Evolutionary conservation across 140 eudicot species (phyloP).

Genomic region (Senecio squalidus): DNA sequence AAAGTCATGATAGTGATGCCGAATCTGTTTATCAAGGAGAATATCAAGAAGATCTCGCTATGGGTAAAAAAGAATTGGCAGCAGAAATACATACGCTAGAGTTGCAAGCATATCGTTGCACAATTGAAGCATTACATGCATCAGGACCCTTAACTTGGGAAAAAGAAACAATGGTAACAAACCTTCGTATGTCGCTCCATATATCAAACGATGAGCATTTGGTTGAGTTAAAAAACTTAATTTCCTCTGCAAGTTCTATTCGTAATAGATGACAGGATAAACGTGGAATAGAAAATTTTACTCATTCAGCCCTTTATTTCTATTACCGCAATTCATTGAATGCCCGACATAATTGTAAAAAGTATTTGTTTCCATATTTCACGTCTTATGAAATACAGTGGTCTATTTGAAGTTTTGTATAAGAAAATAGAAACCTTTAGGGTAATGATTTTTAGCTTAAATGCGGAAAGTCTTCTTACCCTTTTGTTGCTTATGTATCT

Average conservation of each 20-base stretch:
- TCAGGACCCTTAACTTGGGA: slow-evolving; percentile 98
- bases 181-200: slow-evolving; percentile 81
- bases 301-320: not conserved
- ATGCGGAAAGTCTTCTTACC: not conserved
- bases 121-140: slow-evolving; percentile 83
- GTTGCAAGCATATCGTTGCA: slow-evolving; percentile 84
- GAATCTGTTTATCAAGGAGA: slow-evolving; percentile 54
- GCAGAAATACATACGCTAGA: slow-evolving; percentile 72
- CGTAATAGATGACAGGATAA: slow-evolving; percentile 47
- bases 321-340: slow-evolving; percentile 11
- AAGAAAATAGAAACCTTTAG: slow-evolving; percentile 8
- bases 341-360: slow-evolving; percentile 35
- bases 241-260: slow-evolving; percentile 45
- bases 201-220: slow-evolving; percentile 96
- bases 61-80: slow-evolving; percentile 35
- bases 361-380: slow-evolving; percentile 17
- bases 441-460: not conserved
- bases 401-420: slow-evolving; percentile 17
- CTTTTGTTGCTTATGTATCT: slow-evolving; percentile 11
- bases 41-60: slow-evolving; percentile 14
- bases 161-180: slow-evolving; percentile 79
- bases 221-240: slow-evolving; percentile 62
- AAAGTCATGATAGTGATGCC: slow-evolving; percentile 58
- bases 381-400: slow-evolving; percentile 2
- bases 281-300: not conserved